phyloP scores from a whole-genome alignment of 345 rosid species.

The Eucalyptus tenuipes region DNA sequence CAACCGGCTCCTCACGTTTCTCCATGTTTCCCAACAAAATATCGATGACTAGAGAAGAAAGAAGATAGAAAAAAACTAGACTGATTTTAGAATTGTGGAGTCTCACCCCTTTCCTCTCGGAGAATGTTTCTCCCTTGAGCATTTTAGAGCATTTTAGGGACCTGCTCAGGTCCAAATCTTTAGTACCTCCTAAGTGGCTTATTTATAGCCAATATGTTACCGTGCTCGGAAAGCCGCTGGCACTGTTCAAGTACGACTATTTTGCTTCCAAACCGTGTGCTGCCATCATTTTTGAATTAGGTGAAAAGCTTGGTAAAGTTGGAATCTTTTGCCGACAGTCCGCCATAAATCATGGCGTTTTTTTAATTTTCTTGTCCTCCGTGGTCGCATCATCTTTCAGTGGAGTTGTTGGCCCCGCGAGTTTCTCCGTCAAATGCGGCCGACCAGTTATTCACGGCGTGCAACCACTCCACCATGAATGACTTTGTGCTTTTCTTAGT shows the following conservation, averaged over 20 bases:
- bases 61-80: accelerated
- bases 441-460: no score
- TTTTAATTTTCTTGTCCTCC: accelerated
- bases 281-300: no score
- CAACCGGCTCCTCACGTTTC: slow-evolving; percentile 43
- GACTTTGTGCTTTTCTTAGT: neutral
- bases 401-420: no score
- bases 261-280: no score
- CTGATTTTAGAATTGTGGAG: no score
- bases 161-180: accelerated
- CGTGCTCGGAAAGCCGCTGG: no score
- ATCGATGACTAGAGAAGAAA: accelerated
- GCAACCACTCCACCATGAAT: accelerated
- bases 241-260: no score
- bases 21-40: slow-evolving; percentile 24
- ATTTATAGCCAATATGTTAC: no score
- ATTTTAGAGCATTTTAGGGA: no score
- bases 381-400: no score
- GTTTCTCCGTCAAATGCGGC: no score
- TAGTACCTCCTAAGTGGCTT: accelerated
- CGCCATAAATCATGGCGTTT: no score
- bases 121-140: accelerated
- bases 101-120: accelerated
- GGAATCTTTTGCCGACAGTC: accelerated
- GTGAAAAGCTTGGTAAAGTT: accelerated